A percentile compares a stretch with the other conserved stretches of the same genome.
Conservation (phyloP, 2,329 filamentous ascomycete genomes). For the Fusarium anguioides region DNA sequence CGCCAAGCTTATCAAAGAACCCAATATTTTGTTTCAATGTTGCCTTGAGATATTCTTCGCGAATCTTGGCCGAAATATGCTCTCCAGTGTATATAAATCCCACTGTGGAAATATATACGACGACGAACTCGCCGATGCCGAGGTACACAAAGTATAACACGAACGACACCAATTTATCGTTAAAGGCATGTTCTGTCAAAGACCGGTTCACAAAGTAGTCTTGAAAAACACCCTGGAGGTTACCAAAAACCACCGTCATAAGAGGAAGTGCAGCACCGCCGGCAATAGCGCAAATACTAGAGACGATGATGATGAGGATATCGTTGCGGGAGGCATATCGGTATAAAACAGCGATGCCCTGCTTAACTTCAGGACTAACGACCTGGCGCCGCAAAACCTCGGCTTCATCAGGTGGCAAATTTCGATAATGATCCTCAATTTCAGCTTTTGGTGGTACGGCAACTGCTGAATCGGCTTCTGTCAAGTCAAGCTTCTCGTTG, state of each 20-base stretch:
- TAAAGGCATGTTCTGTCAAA: slow-evolving; percentile 66
- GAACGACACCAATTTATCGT: slow-evolving; percentile 66
- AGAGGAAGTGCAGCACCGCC: slow-evolving; percentile 80
- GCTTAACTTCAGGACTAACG: slow-evolving; percentile 69
- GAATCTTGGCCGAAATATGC: slow-evolving; percentile 81
- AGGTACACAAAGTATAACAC: slow-evolving; percentile 90
- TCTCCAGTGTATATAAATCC: slow-evolving; percentile 91
- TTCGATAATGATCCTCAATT: slow-evolving; percentile 65
- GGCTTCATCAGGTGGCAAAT: slow-evolving; percentile 74
- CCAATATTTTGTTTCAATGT: slow-evolving; percentile 90
- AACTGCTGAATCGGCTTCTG: slow-evolving; percentile 59
- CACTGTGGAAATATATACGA: slow-evolving; percentile 80
- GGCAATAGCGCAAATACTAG: slow-evolving; percentile 72
- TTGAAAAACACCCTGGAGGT: slow-evolving; percentile 78
- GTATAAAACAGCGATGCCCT: slow-evolving; percentile 73
- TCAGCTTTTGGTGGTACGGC: slow-evolving; percentile 47
- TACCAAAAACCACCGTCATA: slow-evolving; percentile 86
- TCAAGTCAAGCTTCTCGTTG: slow-evolving; percentile 44
- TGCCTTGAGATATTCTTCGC: slow-evolving; percentile 84
- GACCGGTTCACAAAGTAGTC: slow-evolving; percentile 62
- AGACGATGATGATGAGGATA: slow-evolving; percentile 70
- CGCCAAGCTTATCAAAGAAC: slow-evolving; percentile 92
- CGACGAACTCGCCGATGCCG: slow-evolving; percentile 81
- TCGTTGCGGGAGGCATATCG: slow-evolving; percentile 77
- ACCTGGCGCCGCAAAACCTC: slow-evolving; percentile 76